These are phyloP conservation scores for Xylaria sp. DNA, from an alignment of 2,329 filamentous ascomycete genomes.

Conservation along the genomic window DNA sequence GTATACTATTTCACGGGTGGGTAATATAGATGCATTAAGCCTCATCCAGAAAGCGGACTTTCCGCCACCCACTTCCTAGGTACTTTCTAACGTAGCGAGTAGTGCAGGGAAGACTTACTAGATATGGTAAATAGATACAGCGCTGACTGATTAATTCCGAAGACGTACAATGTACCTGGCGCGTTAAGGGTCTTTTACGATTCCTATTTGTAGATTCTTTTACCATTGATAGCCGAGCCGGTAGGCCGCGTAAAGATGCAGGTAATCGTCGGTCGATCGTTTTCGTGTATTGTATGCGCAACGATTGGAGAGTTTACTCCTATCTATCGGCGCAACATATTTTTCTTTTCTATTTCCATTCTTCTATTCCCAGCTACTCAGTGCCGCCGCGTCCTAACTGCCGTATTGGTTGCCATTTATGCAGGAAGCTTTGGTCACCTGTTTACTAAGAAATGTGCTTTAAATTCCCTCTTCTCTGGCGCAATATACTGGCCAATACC, in stretches of 20 bases:
- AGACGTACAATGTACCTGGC: too few relatives aligned
- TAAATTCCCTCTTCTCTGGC: conserved; percentile 5
- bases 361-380: neutral
- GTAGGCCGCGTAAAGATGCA: conserved; percentile 15
- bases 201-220: neutral
- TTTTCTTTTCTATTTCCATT: neutral
- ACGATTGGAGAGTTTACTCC: conserved; percentile 6
- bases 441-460: conserved; percentile 18
- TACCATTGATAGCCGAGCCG: conserved; percentile 23
- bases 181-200: neutral
- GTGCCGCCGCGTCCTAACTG: neutral
- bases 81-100: too few relatives aligned
- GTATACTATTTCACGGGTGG: too few relatives aligned
- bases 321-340: neutral
- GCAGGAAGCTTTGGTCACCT: conserved; percentile 27
- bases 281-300: neutral
- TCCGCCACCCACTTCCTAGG: neutral
- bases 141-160: too few relatives aligned
- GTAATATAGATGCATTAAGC: neutral
- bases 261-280: conserved; percentile 15
- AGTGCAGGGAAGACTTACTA: too few relatives aligned
- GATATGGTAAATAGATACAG: too few relatives aligned
- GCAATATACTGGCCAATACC: neutral
- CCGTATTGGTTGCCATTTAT: conserved; percentile 12
- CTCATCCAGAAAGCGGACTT: neutral